Conservation (phyloP, 768 basidiomycete species). For the Agrocybe praecox region DNA sequence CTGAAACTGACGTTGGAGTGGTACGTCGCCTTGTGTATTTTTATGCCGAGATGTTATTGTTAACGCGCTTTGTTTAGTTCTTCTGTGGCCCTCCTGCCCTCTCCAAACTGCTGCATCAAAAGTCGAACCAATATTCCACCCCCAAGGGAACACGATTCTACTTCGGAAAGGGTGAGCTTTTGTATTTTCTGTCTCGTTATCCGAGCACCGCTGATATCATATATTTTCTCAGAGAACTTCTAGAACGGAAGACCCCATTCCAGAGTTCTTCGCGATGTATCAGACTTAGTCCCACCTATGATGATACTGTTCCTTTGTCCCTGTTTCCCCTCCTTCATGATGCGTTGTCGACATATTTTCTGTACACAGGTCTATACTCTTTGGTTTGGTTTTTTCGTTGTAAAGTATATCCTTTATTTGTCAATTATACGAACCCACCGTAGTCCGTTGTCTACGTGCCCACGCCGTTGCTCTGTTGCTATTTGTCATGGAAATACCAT, state of each 20-base stretch:
- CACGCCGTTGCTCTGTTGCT: background rate
- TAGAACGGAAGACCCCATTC: constrained; percentile 14
- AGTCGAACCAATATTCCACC: constrained; percentile 85
- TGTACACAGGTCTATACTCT: constrained; percentile 1
- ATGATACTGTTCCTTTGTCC: background rate
- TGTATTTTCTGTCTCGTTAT: constrained; percentile 7
- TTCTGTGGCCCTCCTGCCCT: constrained; percentile 85
- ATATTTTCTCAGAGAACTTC: constrained; percentile 33
- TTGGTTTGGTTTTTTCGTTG: constrained; percentile 2
- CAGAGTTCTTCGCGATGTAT: background rate
- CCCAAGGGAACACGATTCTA: constrained; percentile 83
- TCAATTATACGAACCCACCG: background rate
- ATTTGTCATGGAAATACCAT: too few species aligned
- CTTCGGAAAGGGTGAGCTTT: constrained; percentile 85
- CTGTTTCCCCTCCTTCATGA: background rate
- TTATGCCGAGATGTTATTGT: background rate
- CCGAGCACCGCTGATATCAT: background rate
- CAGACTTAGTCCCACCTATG: background rate
- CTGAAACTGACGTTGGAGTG: constrained; percentile 89
- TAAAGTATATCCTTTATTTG: background rate
- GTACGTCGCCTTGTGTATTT: constrained; percentile 39
- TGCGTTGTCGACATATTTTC: background rate
- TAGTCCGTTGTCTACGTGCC: constrained; percentile 6
- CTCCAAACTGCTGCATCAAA: constrained; percentile 70
- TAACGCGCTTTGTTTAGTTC: constrained; percentile 42